Conservation (phyloP, 1,284 basidiomycete genomes). For the Acaromyces ingoldii region DNA sequence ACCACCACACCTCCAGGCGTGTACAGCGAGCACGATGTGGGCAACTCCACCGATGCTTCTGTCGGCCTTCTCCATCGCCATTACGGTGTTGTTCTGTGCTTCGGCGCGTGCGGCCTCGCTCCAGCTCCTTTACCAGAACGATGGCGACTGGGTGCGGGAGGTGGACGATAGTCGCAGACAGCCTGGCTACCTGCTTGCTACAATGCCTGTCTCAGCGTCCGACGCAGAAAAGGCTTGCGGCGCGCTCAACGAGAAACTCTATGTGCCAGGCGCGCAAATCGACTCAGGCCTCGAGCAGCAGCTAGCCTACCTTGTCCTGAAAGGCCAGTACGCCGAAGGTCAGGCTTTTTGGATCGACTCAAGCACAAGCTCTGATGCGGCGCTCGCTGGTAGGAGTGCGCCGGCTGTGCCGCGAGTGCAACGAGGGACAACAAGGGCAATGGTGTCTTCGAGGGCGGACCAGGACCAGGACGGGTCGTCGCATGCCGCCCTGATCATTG, state of each 20-base stretch:
- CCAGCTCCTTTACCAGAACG: slow-evolving; percentile 9
- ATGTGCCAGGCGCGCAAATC: background rate
- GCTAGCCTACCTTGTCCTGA: slow-evolving; percentile 1
- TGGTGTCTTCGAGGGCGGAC: background rate
- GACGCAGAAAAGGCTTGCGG: background rate
- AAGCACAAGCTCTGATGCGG: background rate
- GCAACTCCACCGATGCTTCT: no score
- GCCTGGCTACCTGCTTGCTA: background rate
- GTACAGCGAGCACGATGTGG: no score
- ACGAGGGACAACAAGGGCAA: background rate
- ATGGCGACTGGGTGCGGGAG: slow-evolving; percentile 6
- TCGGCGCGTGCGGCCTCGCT: no score
- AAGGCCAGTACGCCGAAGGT: background rate
- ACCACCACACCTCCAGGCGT: no score
- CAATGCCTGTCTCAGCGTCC: background rate
- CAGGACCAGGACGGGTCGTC: background rate
- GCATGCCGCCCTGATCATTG: background rate
- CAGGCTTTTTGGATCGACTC: slow-evolving; percentile 4
- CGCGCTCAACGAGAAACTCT: background rate
- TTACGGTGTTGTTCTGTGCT: no score
- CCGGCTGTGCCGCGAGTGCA: background rate
- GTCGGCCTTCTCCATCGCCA: no score
- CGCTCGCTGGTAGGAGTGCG: background rate
- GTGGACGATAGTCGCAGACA: background rate
- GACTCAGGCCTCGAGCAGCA: slow-evolving; percentile 4